Evolutionary conservation across 2,329 filamentous ascomycete species (phyloP).

Genomic region (Pseudocercospora pini-densiflorae): DNA sequence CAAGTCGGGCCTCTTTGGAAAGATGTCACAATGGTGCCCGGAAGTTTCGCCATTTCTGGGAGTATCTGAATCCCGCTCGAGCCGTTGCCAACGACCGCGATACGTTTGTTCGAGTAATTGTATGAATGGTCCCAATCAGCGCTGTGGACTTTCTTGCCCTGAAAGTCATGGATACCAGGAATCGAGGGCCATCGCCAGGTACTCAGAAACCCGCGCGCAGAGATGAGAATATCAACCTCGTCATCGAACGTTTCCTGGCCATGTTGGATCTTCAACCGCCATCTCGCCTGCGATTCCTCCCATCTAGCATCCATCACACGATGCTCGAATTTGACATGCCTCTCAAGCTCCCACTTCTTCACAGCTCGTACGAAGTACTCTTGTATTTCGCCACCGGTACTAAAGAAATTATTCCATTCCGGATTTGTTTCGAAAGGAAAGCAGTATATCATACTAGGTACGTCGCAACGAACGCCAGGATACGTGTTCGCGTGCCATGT

Average conservation of each 20-base stretch:
- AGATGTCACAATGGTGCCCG: conserved; percentile 36
- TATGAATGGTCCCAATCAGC: conserved; percentile 40
- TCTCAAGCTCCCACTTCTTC: conserved; percentile 46
- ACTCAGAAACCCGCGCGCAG: conserved; percentile 30
- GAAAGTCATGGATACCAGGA: conserved; percentile 41
- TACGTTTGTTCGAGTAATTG: conserved; percentile 37
- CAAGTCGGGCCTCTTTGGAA: conserved; percentile 48
- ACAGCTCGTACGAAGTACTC: conserved; percentile 48
- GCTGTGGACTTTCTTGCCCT: conserved; percentile 43
- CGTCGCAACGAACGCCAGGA: conserved; percentile 27
- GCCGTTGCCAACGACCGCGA: conserved; percentile 42
- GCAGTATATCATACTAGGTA: conserved; percentile 36
- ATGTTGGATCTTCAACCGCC: conserved; percentile 43
- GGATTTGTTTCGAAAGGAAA: conserved; percentile 43
- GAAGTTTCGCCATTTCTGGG: conserved; percentile 42
- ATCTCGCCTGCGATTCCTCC: conserved; percentile 44
- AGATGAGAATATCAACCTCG: conserved; percentile 45
- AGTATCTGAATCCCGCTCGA: conserved; percentile 48
- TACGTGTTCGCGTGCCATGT: conserved; percentile 46
- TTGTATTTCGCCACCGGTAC: conserved; percentile 46
- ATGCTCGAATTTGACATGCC: conserved; percentile 45
- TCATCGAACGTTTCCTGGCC: conserved; percentile 35
- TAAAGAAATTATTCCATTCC: conserved; percentile 43
- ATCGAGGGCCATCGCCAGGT: conserved; percentile 44
- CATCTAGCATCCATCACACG: conserved; percentile 46